Evolutionary conservation across 2,329 filamentous ascomycete species (phyloP), one percentile per base, ranked within the genome.

Genomic region (Colletotrichum sp.): DNA sequence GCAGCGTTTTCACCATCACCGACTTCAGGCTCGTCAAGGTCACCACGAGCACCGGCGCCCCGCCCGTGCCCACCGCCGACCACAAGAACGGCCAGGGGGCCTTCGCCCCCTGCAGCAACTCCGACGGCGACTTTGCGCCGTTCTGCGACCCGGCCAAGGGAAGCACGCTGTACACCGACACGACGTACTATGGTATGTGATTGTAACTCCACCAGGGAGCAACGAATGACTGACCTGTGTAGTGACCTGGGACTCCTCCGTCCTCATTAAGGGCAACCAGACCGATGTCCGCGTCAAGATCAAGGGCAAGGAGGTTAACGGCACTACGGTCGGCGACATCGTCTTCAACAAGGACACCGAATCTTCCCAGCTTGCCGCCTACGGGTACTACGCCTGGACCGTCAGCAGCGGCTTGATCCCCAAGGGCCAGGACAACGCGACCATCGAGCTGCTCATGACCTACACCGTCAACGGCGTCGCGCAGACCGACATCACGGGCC

Each of bases 221-320:
- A 49, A 13, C 28, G 26, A 44, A 34, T 16, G n/a, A 36, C 75
- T 78, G 57, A 77, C 76, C 8, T 49, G 8, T n/a, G 9, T 63
- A 92, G 90, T 92, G 70, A 91, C 89, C 32, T 92, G 90, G 90
- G 90, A 92, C 78, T 84, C 89, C 28, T 83, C 86, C 67, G 89
- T 85, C 82, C 91, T 90, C 84, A 84, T 85, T 79, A 80, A 83
- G 64, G 82, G 84, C 71, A 85, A 87, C 79, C 84, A 83, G 28
- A 85, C 84, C 62, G 71, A 79, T 28, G 67, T 76, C 15, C 68
- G 73, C 52, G 80, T 88, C 70, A 79, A 81, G 10, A 67, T 86
- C 67, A 78, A 82, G 57, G 85, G 83, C 78, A 82, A 82, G 79
- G 86, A 86, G 77, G 82, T 88, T 77, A 85, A 89, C 80, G 82